Conservation (phyloP, 768 basidiomycete species). For the Kockovaella imperatae region DNA sequence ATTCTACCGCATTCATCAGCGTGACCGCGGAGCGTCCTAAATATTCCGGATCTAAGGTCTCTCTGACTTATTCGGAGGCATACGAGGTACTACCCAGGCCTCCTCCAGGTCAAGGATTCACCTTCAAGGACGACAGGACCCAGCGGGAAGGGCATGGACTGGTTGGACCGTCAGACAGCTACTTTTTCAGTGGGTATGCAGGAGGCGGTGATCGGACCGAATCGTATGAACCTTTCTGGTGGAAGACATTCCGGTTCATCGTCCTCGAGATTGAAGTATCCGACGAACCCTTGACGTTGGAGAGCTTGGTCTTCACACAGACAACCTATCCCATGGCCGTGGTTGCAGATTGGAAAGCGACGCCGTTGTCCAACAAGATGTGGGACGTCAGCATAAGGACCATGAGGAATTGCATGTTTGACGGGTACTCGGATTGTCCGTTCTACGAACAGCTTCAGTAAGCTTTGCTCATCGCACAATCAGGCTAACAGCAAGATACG, state of each 20-base stretch:
- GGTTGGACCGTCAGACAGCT: too few species aligned
- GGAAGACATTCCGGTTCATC: slow-evolving; percentile 9
- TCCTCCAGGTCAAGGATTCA: slow-evolving; percentile 3
- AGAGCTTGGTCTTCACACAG: too few species aligned
- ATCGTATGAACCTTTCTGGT: slow-evolving; percentile 17
- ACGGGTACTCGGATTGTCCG: slow-evolving; percentile 30
- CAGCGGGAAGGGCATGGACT: too few species aligned
- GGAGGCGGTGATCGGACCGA: too few species aligned
- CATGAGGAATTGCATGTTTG: slow-evolving; percentile 28
- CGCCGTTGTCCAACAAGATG: slow-evolving; percentile 11
- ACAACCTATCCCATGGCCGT: slow-evolving; percentile 21
- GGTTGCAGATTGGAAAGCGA: slow-evolving; percentile 15
- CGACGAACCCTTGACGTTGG: too few species aligned
- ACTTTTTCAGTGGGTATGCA: too few species aligned
- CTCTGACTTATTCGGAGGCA: slow-evolving; percentile 20
- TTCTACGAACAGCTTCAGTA: slow-evolving; percentile 31
- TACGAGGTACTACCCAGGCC: slow-evolving; percentile 24
- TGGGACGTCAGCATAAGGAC: slow-evolving; percentile 23
- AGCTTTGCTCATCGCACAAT: not conserved
- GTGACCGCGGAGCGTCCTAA: too few species aligned
- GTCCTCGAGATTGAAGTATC: too few species aligned
- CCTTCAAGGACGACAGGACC: slow-evolving; percentile 9
- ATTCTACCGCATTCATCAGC: slow-evolving; percentile 23
- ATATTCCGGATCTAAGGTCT: too few species aligned
- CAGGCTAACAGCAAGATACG: slow-evolving; percentile 14